Conservation (phyloP, 345 rosid genomes). For the Salix dunnii region DNA sequence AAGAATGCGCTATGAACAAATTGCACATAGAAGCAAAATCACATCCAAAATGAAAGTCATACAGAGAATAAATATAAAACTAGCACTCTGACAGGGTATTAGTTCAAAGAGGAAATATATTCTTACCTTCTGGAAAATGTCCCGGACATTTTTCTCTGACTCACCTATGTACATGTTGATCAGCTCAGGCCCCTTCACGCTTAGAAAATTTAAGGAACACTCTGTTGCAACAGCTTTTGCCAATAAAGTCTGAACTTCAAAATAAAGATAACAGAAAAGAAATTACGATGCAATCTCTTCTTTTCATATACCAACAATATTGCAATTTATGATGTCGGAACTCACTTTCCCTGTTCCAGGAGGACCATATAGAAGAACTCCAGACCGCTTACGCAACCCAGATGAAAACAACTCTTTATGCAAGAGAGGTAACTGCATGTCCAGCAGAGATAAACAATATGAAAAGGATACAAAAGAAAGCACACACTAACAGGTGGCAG, state of each 20-base stretch:
- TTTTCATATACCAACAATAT: not conserved
- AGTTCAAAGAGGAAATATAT: slow-evolving; percentile 4
- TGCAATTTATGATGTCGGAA: slow-evolving; percentile 5
- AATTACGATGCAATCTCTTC: not conserved
- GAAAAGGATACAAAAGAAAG: not conserved
- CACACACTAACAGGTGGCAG: not conserved
- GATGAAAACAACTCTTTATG: slow-evolving; percentile 93
- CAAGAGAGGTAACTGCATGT: slow-evolving; percentile 70
- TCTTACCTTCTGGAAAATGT: slow-evolving; percentile 86
- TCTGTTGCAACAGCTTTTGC: slow-evolving; percentile 99
- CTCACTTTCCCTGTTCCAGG: slow-evolving; percentile 97
- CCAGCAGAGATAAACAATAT: slow-evolving; percentile 1
- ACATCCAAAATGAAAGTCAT: not conserved
- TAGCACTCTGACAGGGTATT: slow-evolving; percentile 1
- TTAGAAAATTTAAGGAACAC: slow-evolving; percentile 89
- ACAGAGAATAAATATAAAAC: not conserved
- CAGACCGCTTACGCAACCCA: slow-evolving; percentile 95
- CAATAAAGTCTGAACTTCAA: slow-evolving; percentile 64
- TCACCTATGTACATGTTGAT: slow-evolving; percentile 99
- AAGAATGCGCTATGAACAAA: slow-evolving; percentile 4
- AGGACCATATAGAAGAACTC: slow-evolving; percentile 96
- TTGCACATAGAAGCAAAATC: not conserved
- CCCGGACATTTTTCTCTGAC: slow-evolving; percentile 92
- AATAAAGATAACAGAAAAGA: slow-evolving; percentile 16
- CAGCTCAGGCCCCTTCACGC: slow-evolving; percentile 96